Evolutionary conservation across 2,329 filamentous ascomycete species (phyloP).

Genomic region (Penicillium sp.): DNA sequence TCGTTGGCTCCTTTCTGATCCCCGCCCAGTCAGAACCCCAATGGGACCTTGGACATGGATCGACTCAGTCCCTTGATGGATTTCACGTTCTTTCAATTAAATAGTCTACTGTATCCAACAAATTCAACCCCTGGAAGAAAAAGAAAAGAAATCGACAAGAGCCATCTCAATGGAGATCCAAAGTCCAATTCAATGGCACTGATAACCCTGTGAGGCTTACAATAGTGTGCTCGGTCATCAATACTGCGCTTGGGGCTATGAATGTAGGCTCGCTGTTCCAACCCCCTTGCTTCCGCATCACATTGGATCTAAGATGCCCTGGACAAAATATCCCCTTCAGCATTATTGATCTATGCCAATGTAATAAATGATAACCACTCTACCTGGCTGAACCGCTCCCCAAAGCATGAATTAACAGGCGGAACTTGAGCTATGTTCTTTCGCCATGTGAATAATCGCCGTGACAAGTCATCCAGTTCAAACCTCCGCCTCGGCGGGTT

Average conservation of each 20-base stretch:
- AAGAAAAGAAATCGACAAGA: background rate
- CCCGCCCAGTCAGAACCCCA: slow-evolving; percentile 16
- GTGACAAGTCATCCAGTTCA: background rate
- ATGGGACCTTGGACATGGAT: slow-evolving; percentile 10
- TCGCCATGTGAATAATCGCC: background rate
- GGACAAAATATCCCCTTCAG: background rate
- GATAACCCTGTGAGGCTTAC: slow-evolving; percentile 1
- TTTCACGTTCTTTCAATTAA: background rate
- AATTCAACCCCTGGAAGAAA: too few species aligned
- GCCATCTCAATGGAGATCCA: background rate
- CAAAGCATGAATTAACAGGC: too few species aligned
- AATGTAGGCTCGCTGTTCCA: slow-evolving; percentile 6
- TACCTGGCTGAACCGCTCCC: too few species aligned
- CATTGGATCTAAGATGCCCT: slow-evolving; percentile 9
- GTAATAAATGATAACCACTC: background rate
- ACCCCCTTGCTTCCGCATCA: slow-evolving; percentile 24
- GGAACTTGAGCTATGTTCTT: background rate
- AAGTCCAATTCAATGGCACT: background rate
- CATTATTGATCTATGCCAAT: background rate
- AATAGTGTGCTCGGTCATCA: slow-evolving; percentile 8
- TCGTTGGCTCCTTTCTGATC: slow-evolving; percentile 1
- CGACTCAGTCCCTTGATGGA: background rate
- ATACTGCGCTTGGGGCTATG: slow-evolving; percentile 3
- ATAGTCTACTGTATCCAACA: background rate
- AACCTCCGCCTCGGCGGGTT: slow-evolving; percentile 6